Evolutionary conservation across 2,329 filamentous ascomycete species (phyloP), one percentile per base, ranked within the genome.

Genomic region (Aspergillus persii): DNA sequence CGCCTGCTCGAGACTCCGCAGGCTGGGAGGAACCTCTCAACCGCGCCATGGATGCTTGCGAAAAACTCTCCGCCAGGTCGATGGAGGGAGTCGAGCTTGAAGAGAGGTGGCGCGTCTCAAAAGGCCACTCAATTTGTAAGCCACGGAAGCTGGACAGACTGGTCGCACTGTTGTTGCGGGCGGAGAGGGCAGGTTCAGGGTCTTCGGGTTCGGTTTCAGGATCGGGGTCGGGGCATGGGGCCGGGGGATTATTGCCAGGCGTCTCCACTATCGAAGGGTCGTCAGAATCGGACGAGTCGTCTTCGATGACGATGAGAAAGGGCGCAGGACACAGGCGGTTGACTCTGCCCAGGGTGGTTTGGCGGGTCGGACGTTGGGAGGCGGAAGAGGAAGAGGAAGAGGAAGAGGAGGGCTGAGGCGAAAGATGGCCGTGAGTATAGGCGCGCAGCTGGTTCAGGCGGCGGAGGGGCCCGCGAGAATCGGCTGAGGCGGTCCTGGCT

Each of bases 361-460:
- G 74, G 61, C 71, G 62, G 6, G 62, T 66, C 39, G 69, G 68
- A 33, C 69, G 73, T 52, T 69, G 67, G 27, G 62, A 57, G 56
- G 56, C 61, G 39, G 66, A 52, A 30, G 67, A 63, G 23, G 61
- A 62, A 23, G 18, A 23, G 18, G 18, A 63, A 33, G 67, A 61
- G 36, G 66, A 52, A 31, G 67, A 62, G 27, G 61, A 62, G 63
- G 31, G 67, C 48, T 64, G 63, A 54, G 63, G 54, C 50, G 65
- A 65, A 59, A 68, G 61, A 60, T 71, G 68, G 55, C 67, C 70
- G 50, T 76, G 70, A 2, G 74, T 74, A 64, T 76, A 76, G 46
- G 74, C 69, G 57, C 75, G 72, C 57, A 78, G 69, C 66, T 75
- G 74, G 68, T 74, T 77, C 50, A 78, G 66, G 52, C 76, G 74